Base-by-base conservation (phyloP, 1,284 basidiomycete species). In the Ustilago hordei region DNA sequence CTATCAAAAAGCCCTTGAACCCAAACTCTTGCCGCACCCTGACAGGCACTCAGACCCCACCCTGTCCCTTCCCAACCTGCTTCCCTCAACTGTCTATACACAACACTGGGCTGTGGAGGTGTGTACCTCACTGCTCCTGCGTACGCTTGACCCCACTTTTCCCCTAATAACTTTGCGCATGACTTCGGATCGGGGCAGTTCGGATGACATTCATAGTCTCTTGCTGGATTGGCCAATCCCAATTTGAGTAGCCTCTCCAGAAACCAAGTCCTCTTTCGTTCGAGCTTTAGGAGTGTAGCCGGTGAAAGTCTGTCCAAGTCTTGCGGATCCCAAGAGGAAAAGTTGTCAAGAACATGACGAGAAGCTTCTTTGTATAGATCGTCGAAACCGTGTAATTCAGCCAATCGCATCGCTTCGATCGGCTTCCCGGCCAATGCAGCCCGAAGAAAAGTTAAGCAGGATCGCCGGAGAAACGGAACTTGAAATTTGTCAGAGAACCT, bases 131-230 rank as follows among this genome's bases (percentile, higher is more conserved):
- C 94, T 17, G 94, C 92, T 15, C 93, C 90, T 59, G 91, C 90
- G 82, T 95, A 95, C 0, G 93, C 94, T 81, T 93, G 92, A 48
- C 91, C 88, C 94, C 95, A 98, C 85, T 95, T 95, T 73, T 96
- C 95, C 81, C 96, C 94, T 8, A 98, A 89, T n/a, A 92, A 87
- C n/a, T 91, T 89, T 19, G 94, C 94, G 84, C 95, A 98, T 19
- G 86, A 89, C 0, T 89, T 64, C 1, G 93, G 88, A 77, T 97
- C 95, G 3, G 93, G 93, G 84, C 95, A 98, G 15, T 92, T 91
- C 0, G 90, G 83, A 69, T 93, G 57, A 38, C 78, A 89, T 90
- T 80, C 85, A 92, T 95, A 95, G 82, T 97, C 95, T 84, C 95
- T 93, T 41, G 92, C 91, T 34, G 95, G 90, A 78, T 92, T 91